These are phyloP conservation scores for Holtermannia corniformis DNA, from an alignment of 768 basidiomycete species.

Conservation along the genomic window DNA sequence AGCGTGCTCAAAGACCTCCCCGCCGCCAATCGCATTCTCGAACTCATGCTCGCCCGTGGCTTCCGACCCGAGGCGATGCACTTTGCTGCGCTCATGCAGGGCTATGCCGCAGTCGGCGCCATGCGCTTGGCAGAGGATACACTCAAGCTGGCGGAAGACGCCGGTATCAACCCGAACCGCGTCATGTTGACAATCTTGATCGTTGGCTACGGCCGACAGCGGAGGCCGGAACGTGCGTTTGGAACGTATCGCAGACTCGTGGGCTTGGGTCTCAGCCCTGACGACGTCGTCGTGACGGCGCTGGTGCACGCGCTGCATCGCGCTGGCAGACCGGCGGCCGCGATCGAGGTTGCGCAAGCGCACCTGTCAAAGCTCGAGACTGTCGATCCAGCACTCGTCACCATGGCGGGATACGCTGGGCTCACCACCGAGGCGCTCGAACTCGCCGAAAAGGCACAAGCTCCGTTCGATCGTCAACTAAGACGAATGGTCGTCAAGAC, in stretches of 20 bases:
- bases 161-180: neutral
- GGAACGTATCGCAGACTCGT: neutral
- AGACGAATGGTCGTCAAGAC: neutral
- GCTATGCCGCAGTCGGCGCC: slow-evolving; percentile 20
- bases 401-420: neutral
- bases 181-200: neutral
- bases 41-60: slow-evolving; percentile 17
- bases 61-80: slow-evolving; percentile 17
- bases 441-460: neutral
- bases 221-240: neutral
- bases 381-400: neutral
- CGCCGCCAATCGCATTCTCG: slow-evolving; percentile 19
- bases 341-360: neutral
- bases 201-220: neutral
- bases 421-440: neutral
- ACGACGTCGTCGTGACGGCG: neutral
- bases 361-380: neutral
- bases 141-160: neutral
- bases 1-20: slow-evolving; percentile 6
- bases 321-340: neutral
- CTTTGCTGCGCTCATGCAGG: slow-evolving; percentile 19
- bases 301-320: neutral
- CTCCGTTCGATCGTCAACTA: neutral
- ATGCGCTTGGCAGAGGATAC: slow-evolving; percentile 17
- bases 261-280: neutral